Conservation (phyloP, 2,329 filamentous ascomycete genomes). For the Lachnellula cervina region DNA sequence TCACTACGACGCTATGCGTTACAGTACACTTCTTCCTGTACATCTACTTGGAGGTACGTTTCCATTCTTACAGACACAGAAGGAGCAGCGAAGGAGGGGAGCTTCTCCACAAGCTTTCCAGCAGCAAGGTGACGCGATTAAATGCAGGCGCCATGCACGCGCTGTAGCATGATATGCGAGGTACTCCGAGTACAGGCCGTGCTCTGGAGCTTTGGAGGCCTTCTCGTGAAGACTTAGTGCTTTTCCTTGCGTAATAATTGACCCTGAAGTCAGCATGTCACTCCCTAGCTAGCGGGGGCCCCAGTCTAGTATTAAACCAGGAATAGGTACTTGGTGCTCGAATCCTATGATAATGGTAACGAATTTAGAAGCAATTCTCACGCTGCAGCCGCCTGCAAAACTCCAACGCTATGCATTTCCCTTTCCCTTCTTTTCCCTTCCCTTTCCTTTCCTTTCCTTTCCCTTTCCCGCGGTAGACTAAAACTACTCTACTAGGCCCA, state of each 20-base stretch:
- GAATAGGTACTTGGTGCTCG: no score
- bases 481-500: no score
- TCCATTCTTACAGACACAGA: background rate
- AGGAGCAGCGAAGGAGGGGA: background rate
- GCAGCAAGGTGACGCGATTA: conserved; percentile 8
- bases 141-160: background rate
- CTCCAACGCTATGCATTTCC: background rate
- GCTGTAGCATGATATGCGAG: conserved; percentile 8
- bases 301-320: background rate
- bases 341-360: background rate
- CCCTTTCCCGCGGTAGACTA: no score
- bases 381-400: conserved; percentile 26
- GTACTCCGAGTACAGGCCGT: conserved; percentile 9
- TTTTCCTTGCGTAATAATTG: background rate
- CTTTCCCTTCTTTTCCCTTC: no score
- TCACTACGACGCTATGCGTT: background rate
- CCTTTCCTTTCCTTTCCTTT: no score
- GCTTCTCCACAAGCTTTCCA: background rate
- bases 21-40: background rate
- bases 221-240: background rate
- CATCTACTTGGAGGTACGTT: background rate
- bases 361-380: conserved; percentile 19
- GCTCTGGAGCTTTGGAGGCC: background rate
- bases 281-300: background rate
- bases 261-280: background rate